Percentiles rank a stretch among this genome's conserved stretches.
These are phyloP conservation scores for Magnaporthales sp. DNA, from an alignment of 2,329 filamentous ascomycete species.

Conservation along the genomic window DNA sequence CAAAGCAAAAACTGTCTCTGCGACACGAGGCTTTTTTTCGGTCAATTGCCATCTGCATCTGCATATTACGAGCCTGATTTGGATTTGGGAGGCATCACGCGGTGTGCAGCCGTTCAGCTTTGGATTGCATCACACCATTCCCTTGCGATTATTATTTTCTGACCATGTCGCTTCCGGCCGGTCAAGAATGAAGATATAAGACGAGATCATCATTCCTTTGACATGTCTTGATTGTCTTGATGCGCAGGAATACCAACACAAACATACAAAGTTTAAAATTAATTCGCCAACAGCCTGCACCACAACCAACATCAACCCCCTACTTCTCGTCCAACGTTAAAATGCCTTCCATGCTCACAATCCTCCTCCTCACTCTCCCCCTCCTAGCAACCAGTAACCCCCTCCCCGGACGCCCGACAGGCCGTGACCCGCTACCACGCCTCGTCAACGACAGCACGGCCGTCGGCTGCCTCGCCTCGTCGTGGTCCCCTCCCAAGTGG, in stretches of 20 bases:
- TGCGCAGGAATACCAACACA: neutral
- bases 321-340: neutral
- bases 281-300: neutral
- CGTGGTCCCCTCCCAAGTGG: slow-evolving; percentile 21
- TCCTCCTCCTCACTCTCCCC: neutral
- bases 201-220: neutral
- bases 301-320: neutral
- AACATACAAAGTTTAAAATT: neutral
- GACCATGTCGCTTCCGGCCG: neutral
- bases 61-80: neutral
- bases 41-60: neutral
- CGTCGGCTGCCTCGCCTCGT: neutral
- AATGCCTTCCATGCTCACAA: neutral
- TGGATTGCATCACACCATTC: neutral
- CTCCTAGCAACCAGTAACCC: neutral
- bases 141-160: neutral
- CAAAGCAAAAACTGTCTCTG: neutral
- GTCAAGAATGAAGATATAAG: neutral
- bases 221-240: neutral
- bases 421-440: neutral
- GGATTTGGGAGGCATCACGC: neutral
- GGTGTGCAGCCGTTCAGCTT: neutral
- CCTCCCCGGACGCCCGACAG: neutral
- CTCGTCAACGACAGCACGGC: neutral
- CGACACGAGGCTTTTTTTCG: neutral